These are phyloP conservation scores for Lentinula guzmanii DNA, from an alignment of 768 basidiomycete genomes.

Conservation along the genomic window DNA sequence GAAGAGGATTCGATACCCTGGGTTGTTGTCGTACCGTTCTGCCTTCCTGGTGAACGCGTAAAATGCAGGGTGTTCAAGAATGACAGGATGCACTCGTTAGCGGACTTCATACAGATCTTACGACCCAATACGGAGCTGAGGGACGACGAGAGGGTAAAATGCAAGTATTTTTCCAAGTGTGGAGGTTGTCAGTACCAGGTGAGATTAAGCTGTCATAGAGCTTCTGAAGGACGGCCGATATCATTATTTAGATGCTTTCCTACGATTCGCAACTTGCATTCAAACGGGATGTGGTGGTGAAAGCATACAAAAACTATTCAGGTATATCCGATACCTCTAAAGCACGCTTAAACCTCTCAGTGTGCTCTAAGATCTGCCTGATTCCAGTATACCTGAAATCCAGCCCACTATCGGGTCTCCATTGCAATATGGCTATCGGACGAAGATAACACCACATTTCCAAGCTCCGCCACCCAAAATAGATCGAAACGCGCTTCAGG, in stretches of 20 bases:
- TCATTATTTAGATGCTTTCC: constrained; percentile 63
- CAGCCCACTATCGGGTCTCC: constrained; percentile 81
- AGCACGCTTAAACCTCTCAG: constrained; percentile 3
- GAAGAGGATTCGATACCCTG: constrained; percentile 49
- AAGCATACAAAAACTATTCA: constrained; percentile 79
- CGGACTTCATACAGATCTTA: constrained; percentile 64
- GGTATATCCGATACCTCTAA: constrained; percentile 22
- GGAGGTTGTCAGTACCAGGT: constrained; percentile 96
- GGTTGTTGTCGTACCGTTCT: constrained; percentile 80
- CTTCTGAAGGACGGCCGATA: not conserved
- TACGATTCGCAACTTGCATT: constrained; percentile 82
- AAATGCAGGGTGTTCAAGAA: constrained; percentile 68
- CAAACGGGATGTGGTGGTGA: constrained; percentile 81
- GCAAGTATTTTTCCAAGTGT: constrained; percentile 86
- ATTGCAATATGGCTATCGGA: constrained; percentile 86
- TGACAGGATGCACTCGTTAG: constrained; percentile 66
- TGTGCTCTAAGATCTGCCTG: constrained; percentile 41
- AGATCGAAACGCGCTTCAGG: constrained; percentile 16
- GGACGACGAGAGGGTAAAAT: constrained; percentile 60
- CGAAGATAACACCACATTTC: constrained; percentile 97
- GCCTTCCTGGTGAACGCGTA: constrained; percentile 78
- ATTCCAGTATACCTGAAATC: constrained; percentile 55
- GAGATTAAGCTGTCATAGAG: constrained; percentile 4
- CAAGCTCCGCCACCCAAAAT: constrained; percentile 56
- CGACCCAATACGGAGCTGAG: constrained; percentile 58